Evolutionary conservation across 306 rosid genomes (phyloP), one percentile per base, ranked within the genome.

Genomic region (Chamaecrista fasciculata): DNA sequence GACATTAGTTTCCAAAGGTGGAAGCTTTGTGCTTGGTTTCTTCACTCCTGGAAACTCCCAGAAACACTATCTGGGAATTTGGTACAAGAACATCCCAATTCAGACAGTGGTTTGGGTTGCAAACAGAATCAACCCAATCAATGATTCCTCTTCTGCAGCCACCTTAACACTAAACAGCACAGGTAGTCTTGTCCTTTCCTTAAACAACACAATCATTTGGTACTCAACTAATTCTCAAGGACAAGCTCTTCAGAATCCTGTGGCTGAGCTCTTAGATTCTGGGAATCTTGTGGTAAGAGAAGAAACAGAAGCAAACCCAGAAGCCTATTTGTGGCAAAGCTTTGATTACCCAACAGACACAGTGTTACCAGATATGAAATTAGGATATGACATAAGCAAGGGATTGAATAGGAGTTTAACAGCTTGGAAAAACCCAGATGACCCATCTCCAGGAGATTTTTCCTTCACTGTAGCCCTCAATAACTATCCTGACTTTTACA

Each of bases 21-120:
- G 81, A 65, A 31, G 4, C 16, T 85, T 85, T 42, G 78, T 66
- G 16, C 69, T 83, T 67, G 91, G 88, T 24, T 83, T 86, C 83
- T 83, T 83, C 48, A 67, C 50, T 14, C 85, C 79, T 1, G 80
- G 67, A 10, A 67, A n/a, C 11, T 81, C 89, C 6, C 19, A 9
- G 1, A 52, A 58, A 19, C 61, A 60, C 26, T 84, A 81, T 72
- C 49, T 84, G 28, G 89, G 89, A 21, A 81, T 84, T 16, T 72
- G 88, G 86, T 79, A 62, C 53, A 71, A 75, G 63, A 58, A 67
- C 12, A 47, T 58, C 69, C 57, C 85, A 11, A 33, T 55, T 44
- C 19, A 12, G 15, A 57, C 56, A 2, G 66, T 75, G 19, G 66
- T 84, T 44, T 84, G 89, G 89, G 89, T 84, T 0, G 85, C 83